Base-by-base conservation (phyloP, 164 flowering plant species). In the Sedum album region DNA sequence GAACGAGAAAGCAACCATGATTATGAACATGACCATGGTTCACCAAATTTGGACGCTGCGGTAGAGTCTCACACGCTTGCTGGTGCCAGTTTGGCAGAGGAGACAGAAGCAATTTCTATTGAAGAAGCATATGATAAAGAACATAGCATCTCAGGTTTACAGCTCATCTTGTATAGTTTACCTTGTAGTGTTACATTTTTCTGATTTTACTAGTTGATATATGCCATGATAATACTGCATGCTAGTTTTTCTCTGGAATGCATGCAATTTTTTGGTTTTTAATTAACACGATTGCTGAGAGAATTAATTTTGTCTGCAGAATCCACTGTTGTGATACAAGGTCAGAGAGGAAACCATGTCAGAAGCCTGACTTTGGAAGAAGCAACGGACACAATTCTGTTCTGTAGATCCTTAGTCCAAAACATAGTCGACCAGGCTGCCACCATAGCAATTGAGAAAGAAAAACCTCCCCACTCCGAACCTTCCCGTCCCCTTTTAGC, bases 401-500 rank as follows among this genome's bases (percentile, higher is more conserved):
- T 94, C 79, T 95, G 99, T 82, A 86, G 86, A 70, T 90, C 99
- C 33, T 86, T 91, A 51, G 80, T 90, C 71, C 96, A 95, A 41
- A 76, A 84, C 79, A 74, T 95, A 48, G 99, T 92, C 17, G 85
- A 85, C 71, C 77, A 81, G 67, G 99, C 96, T 74, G 96, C 93
- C 68, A 72, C 83, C 57, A 81, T 86, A 65, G 97, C 87, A 2
- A 83, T 87, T 38, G 91, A 88, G 55, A 91, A 85, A 74, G 93
- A 89, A 73, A 73, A 55, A 41, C 18, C 78, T 26, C 72, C 65
- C 21, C 77, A 76, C 26, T 30, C 81, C 26, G 91, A 88, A 70
- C 86, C 71, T 70, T 79, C 79, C 7, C 70, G 80, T 44, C 89
- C 94, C n/a, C 60, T 87, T 38, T 70, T 82, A 68, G 93, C 87